phyloP scores from a whole-genome alignment of 2,329 filamentous ascomycete species.

The Zelopaecilomyces penicillatus region DNA sequence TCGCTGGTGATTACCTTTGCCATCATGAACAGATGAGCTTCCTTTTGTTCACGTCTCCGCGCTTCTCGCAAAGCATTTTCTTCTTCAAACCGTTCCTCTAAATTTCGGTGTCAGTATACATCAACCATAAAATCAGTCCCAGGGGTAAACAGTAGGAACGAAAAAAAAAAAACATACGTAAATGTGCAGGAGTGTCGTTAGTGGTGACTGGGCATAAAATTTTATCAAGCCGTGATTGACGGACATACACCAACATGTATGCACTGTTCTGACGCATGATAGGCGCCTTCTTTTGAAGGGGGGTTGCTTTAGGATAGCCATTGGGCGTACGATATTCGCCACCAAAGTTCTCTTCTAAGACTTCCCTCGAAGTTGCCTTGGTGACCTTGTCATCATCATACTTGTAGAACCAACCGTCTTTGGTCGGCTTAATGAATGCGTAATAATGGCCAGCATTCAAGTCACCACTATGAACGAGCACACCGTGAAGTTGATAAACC shows the following conservation, averaged over 20 bases:
- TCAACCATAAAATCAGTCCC: slow-evolving; percentile 10
- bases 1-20: slow-evolving; percentile 74
- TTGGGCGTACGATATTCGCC: slow-evolving; percentile 63
- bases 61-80: slow-evolving; percentile 70
- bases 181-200: slow-evolving; percentile 71
- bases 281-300: slow-evolving; percentile 47
- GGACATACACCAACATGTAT: slow-evolving; percentile 98
- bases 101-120: neutral
- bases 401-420: slow-evolving; percentile 91
- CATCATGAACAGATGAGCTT: slow-evolving; percentile 86
- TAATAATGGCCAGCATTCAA: slow-evolving; percentile 98
- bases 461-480: slow-evolving; percentile 92
- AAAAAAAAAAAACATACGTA: slow-evolving; percentile 46
- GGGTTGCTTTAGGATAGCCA: slow-evolving; percentile 33
- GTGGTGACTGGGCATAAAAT: slow-evolving; percentile 70
- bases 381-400: slow-evolving; percentile 97
- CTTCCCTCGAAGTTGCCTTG: slow-evolving; percentile 83
- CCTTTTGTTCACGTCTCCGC: slow-evolving; percentile 78
- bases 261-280: slow-evolving; percentile 69
- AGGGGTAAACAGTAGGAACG: neutral
- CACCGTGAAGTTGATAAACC: slow-evolving; percentile 87
- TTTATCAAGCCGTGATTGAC: slow-evolving; percentile 74
- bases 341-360: slow-evolving; percentile 92
- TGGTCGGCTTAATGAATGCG: slow-evolving; percentile 86
- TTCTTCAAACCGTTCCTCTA: slow-evolving; percentile 68